Conservation (phyloP, 2,329 filamentous ascomycete species). For the Raffaelea deltoideospora region DNA sequence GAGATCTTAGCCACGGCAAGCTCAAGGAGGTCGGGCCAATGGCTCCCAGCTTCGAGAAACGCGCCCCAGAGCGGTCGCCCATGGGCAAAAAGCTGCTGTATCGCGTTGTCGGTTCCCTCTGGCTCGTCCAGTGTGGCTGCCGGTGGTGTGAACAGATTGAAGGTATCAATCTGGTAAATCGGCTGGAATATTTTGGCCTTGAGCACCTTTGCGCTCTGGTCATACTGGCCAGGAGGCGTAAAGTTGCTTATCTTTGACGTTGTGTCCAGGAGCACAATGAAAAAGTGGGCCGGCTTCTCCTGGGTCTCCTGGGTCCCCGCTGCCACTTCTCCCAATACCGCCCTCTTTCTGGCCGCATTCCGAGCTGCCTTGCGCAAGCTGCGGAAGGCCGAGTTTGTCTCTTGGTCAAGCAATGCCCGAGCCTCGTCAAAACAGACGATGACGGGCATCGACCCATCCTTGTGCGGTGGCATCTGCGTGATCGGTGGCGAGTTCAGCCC, state of each 20-base stretch:
- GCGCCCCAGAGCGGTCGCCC: conserved; percentile 1
- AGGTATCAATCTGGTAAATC: not conserved
- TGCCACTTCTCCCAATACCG: not conserved
- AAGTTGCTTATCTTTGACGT: not conserved
- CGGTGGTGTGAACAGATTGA: not conserved
- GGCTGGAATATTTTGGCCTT: not conserved
- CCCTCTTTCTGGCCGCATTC: not conserved
- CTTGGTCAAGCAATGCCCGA: not conserved
- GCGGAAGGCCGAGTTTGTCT: not conserved
- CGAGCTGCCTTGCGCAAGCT: conserved; percentile 3
- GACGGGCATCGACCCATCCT: too few relatives aligned
- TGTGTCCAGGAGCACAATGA: conserved; percentile 1
- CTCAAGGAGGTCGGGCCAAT: not conserved
- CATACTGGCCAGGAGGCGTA: not conserved
- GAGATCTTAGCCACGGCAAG: not conserved
- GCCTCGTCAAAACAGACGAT: conserved; percentile 2
- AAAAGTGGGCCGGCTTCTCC: not conserved
- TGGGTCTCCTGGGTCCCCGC: too few relatives aligned
- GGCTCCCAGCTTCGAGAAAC: not conserved
- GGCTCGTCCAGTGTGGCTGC: not conserved
- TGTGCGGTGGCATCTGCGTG: too few relatives aligned
- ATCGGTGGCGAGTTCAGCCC: not conserved
- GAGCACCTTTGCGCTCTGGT: not conserved
- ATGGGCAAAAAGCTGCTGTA: not conserved
- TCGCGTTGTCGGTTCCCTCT: not conserved